Percentiles rank a stretch among this genome's conserved stretches.
These are phyloP conservation scores for Torulaspora gathmanii DNA, from an alignment of 805 yeast species.

Conservation along the genomic window DNA sequence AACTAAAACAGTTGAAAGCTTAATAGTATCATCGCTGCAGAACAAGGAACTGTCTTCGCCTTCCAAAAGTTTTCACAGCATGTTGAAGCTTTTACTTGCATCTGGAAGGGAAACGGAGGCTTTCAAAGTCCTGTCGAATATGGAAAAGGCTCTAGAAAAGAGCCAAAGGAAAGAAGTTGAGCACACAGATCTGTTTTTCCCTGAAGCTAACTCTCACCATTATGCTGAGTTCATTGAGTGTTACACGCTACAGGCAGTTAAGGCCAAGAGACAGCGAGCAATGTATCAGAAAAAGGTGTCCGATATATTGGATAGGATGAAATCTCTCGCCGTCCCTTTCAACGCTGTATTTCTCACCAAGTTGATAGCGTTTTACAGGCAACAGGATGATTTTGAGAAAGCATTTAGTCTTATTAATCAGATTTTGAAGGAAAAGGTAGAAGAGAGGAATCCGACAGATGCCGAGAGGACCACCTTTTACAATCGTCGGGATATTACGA, in stretches of 20 bases:
- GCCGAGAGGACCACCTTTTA: constrained; percentile 11
- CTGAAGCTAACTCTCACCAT: constrained; percentile 40
- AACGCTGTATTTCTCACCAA: constrained; percentile 40
- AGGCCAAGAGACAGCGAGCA: constrained; percentile 12
- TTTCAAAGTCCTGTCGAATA: constrained; percentile 29
- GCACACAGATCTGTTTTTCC: constrained; percentile 25
- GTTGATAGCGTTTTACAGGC: constrained; percentile 35
- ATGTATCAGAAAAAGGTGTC: constrained; percentile 28
- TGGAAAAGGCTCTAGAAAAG: constrained; percentile 30
- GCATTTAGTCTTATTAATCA: constrained; percentile 36
- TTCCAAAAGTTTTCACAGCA: constrained; percentile 25
- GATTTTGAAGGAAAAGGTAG: constrained; percentile 21
- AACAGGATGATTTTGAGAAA: constrained; percentile 29
- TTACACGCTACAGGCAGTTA: constrained; percentile 23
- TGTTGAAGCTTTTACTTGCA: constrained; percentile 28
- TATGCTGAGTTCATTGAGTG: constrained; percentile 40
- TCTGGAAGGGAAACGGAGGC: constrained; percentile 31
- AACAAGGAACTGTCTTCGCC: constrained; percentile 11
- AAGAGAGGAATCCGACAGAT: constrained; percentile 10
- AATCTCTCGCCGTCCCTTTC: constrained; percentile 27
- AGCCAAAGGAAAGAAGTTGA: constrained; percentile 6
- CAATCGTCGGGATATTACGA: constrained; percentile 16
- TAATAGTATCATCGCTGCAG: constrained; percentile 12
- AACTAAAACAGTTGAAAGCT: constrained; percentile 14
- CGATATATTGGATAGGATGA: constrained; percentile 33